These are phyloP conservation scores for Entoloma clypeatum DNA, from an alignment of 1,284 basidiomycete species.

Conservation along the genomic window DNA sequence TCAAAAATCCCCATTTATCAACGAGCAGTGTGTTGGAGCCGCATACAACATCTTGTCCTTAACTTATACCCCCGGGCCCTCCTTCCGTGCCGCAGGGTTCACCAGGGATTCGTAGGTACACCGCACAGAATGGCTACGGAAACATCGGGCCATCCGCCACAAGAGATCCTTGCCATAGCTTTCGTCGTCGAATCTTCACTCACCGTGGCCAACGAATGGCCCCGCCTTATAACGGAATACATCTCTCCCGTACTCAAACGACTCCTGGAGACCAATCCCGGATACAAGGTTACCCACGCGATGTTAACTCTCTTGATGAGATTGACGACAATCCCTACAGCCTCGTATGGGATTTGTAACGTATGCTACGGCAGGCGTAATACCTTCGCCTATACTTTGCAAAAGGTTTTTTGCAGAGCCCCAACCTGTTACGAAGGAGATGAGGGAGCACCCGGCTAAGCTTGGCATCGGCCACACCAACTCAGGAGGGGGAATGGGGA, in stretches of 20 bases:
- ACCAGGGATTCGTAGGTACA: too few species aligned
- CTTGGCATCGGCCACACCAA: conserved; percentile 57
- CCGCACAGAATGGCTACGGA: too few species aligned
- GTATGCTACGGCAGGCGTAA: conserved; percentile 53
- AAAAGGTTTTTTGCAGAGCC: conserved; percentile 53
- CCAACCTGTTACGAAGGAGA: conserved; percentile 36
- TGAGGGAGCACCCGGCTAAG: conserved; percentile 44
- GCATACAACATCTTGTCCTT: too few species aligned
- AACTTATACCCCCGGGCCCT: too few species aligned
- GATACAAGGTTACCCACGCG: conserved; percentile 27
- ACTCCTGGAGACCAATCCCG: conserved; percentile 40
- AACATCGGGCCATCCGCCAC: too few species aligned
- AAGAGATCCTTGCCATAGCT: conserved; percentile 45
- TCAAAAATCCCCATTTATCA: too few species aligned
- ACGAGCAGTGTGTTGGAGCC: too few species aligned
- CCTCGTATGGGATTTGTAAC: conserved; percentile 53
- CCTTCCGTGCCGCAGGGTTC: too few species aligned
- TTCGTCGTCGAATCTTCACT: conserved; percentile 65
- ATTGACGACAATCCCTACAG: conserved; percentile 27
- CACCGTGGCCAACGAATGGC: conserved; percentile 53
- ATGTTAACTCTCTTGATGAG: conserved; percentile 5
- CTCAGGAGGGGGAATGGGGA: conserved; percentile 45
- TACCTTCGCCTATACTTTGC: conserved; percentile 52
- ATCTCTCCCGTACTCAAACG: conserved; percentile 50
- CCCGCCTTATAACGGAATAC: conserved; percentile 44